These are phyloP conservation scores for Termitomyces sp. DNA, from an alignment of 768 basidiomycete genomes.

Conservation along the genomic window DNA sequence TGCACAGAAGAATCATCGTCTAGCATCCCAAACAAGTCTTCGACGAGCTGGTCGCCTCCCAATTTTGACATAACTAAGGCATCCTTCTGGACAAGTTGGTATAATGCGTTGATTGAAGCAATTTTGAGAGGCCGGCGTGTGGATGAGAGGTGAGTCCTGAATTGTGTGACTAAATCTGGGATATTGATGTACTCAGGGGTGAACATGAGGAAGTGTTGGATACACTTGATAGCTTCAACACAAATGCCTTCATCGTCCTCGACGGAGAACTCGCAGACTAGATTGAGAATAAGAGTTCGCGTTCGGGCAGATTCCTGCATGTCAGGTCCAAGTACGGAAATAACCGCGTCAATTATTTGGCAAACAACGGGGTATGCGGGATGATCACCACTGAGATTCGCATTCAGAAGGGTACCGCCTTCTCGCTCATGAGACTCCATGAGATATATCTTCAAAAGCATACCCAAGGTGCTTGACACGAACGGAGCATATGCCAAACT, in stretches of 20 bases:
- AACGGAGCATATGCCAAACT: slow-evolving; percentile 89
- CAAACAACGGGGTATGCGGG: slow-evolving; percentile 91
- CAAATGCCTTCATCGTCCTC: slow-evolving; percentile 86
- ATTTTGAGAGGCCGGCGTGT: slow-evolving; percentile 81
- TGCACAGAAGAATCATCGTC: slow-evolving; percentile 93
- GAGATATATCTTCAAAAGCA: slow-evolving; percentile 86
- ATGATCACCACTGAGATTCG: slow-evolving; percentile 84
- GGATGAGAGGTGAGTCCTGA: slow-evolving; percentile 76
- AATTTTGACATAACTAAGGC: slow-evolving; percentile 87
- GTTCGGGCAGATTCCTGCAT: slow-evolving; percentile 83
- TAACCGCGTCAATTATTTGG: slow-evolving; percentile 87
- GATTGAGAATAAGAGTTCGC: slow-evolving; percentile 73
- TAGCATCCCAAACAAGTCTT: slow-evolving; percentile 90
- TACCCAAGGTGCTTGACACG: slow-evolving; percentile 81
- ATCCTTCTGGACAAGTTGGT: slow-evolving; percentile 95
- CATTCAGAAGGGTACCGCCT: slow-evolving; percentile 76
- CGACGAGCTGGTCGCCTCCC: slow-evolving; percentile 90
- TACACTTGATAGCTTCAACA: slow-evolving; percentile 93
- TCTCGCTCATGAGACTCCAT: slow-evolving; percentile 90
- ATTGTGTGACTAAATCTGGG: slow-evolving; percentile 70
- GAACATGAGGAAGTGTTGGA: slow-evolving; percentile 97
- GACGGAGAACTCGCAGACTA: slow-evolving; percentile 78
- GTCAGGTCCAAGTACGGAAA: slow-evolving; percentile 92
- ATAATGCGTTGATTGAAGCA: slow-evolving; percentile 92
- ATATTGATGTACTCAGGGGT: slow-evolving; percentile 80